These are phyloP conservation scores for Sodiomyces alkalinus DNA, from an alignment of 2,329 filamentous ascomycete species.

Conservation along the genomic window DNA sequence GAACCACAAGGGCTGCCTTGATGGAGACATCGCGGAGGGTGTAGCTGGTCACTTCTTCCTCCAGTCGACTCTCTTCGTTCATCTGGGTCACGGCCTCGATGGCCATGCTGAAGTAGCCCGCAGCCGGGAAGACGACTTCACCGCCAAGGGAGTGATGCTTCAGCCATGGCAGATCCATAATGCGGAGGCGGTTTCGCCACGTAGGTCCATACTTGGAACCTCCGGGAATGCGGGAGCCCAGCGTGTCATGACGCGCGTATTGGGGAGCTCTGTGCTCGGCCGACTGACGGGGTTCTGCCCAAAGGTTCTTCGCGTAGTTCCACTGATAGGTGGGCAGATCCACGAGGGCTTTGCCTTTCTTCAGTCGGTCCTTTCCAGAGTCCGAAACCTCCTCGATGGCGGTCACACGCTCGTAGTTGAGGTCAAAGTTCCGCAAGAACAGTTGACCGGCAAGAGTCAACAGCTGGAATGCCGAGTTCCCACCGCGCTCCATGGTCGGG, in stretches of 20 bases:
- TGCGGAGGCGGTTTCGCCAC: conserved; percentile 8
- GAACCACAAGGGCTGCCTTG: conserved; percentile 13
- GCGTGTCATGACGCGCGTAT: conserved; percentile 8
- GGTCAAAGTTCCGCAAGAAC: not conserved
- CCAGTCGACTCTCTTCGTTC: conserved; percentile 6
- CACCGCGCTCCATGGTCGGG: conserved; percentile 11
- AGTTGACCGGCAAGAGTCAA: not conserved
- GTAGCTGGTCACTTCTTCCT: conserved; percentile 4
- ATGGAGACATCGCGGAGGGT: conserved; percentile 15
- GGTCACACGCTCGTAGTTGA: not conserved
- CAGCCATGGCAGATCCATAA: conserved; percentile 25
- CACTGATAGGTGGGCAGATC: conserved; percentile 23
- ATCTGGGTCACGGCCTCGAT: conserved; percentile 10
- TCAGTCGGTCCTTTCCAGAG: too few species aligned
- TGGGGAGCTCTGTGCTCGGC: conserved; percentile 2
- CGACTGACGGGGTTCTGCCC: conserved; percentile 10
- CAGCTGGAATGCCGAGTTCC: conserved; percentile 14
- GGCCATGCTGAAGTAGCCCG: conserved; percentile 17
- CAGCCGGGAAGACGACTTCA: conserved; percentile 23
- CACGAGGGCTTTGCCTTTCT: not conserved
- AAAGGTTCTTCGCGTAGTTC: conserved; percentile 19
- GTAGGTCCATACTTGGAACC: conserved; percentile 1
- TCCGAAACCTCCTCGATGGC: too few species aligned
- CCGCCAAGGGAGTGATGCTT: conserved; percentile 29
- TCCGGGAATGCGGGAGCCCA: conserved; percentile 4